Base-by-base conservation (phyloP, 78 protist genomes). In the Dictyostelium purpureum region DNA sequence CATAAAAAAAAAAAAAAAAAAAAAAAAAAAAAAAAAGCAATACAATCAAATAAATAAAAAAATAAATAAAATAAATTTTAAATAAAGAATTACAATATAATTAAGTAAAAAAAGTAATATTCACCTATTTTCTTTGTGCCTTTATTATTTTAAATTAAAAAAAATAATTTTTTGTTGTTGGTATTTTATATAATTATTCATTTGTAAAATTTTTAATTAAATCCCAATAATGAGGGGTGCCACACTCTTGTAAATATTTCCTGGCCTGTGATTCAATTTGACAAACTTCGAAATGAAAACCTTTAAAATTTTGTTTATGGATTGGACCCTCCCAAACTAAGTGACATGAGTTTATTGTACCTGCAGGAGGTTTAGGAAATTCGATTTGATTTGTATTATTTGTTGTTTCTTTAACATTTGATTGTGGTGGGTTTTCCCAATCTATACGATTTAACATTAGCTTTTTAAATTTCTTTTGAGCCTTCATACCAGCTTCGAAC, bases 281-380 rank as follows among this genome's bases (percentile, higher is more conserved):
- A 19, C 54, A 54, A 6, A 54, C 31, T 70, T 73, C 85, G 40
- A 12, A 77, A 9, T 35, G 6, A 51, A 57, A 77, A 37, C 26
- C 19, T 24, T 77, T 54, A 66, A 90, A 90, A 28, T 79, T 70
- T n/a, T 43, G 7, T 61, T 67, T 80, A 21, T 10, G 66, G 21
- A 90, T 79, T 21, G 94, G 88, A 47, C 94, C 94, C 19, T 49
- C 87, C 94, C 94, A 90, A 49, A 90, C 63, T 1, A 79, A 18
- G 37, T 77, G 70, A 56, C 94, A 90, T 1, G 52, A 35, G 42
- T 79, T 90, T 11, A 63, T 65, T 21, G 74, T 45, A 31, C 56
- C 66, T 35, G 24, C 24, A 6, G 42, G 61, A 33, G 66, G 40
- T 26, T 51, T 59, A n/a, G 66, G 81, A 24, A 11, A 75, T 21